A percentile compares a stretch with the other conserved stretches of the same genome.
Evolutionary conservation across 805 yeast genomes (phyloP).

Genomic region (Maudiozyma barnettii): DNA sequence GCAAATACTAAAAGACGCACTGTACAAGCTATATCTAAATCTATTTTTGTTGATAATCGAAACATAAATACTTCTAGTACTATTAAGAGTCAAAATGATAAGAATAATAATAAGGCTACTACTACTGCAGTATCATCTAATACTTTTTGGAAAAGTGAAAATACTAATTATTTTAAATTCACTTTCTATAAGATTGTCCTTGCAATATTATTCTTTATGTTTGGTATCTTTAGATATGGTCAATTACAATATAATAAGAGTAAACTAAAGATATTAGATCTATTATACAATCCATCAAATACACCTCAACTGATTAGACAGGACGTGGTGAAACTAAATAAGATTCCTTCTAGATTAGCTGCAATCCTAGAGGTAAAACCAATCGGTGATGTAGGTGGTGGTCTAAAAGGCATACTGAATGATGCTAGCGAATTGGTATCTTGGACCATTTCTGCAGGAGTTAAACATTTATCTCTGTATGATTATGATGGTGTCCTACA

Average conservation of each 20-base stretch:
- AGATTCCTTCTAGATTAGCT: conserved; percentile 71
- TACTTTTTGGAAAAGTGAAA: conserved; percentile 11
- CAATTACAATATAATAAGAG: conserved; percentile 44
- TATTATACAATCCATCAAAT: conserved; percentile 59
- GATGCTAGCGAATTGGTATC: conserved; percentile 70
- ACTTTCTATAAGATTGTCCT: conserved; percentile 40
- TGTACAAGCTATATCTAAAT: conserved; percentile 14
- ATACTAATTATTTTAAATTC: conserved; percentile 15
- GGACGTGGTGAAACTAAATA: conserved; percentile 63
- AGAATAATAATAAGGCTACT: background rate
- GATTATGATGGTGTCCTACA: conserved; percentile 69
- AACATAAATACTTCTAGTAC: background rate
- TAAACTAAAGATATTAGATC: conserved; percentile 47
- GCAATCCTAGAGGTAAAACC: conserved; percentile 64
- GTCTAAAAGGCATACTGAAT: conserved; percentile 68
- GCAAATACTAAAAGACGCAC: conserved; percentile 10
- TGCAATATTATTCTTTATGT: conserved; percentile 43
- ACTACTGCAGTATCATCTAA: conserved; percentile 1
- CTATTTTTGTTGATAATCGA: conserved; percentile 10
- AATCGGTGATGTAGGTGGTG: conserved; percentile 83
- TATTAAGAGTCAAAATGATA: background rate
- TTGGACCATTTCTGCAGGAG: conserved; percentile 89
- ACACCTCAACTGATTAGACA: conserved; percentile 81
- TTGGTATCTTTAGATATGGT: conserved; percentile 45
- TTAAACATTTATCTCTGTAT: conserved; percentile 60